A percentile compares a stretch with the other conserved stretches of the same genome.
Evolutionary conservation across 2,329 filamentous ascomycete genomes (phyloP).

Genomic region (Orbilia javanica): DNA sequence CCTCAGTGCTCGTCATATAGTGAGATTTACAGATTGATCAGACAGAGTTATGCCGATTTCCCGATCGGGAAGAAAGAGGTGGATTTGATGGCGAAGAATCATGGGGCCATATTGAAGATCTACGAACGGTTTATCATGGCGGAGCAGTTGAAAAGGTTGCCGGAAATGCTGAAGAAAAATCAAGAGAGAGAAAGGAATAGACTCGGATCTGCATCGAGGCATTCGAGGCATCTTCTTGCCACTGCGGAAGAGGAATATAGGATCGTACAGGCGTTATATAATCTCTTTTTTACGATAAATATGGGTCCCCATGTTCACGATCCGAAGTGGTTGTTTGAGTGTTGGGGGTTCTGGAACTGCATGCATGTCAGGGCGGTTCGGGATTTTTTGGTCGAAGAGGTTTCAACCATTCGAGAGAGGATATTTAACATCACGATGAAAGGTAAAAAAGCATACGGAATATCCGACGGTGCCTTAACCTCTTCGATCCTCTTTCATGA

Average conservation of each 20-base stretch:
- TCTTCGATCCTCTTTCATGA: too few species aligned
- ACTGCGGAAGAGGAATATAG: not conserved
- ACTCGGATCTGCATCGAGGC: not conserved
- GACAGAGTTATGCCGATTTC: not conserved
- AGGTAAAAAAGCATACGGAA: too few species aligned
- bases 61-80: not conserved
- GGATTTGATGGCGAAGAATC: not conserved
- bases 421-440: not conserved
- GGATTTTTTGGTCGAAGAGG: slow-evolving; percentile 8
- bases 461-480: not conserved
- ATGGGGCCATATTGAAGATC: not conserved
- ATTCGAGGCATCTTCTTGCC: not conserved
- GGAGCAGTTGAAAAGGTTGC: not conserved
- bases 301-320: not conserved
- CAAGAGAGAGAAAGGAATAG: not conserved
- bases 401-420: not conserved
- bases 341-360: not conserved
- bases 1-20: too few species aligned
- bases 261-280: not conserved
- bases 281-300: not conserved
- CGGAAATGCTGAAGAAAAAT: not conserved
- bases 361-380: slow-evolving; percentile 11
- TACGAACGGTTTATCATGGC: not conserved
- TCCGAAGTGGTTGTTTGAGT: not conserved
- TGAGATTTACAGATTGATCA: not conserved